These are phyloP conservation scores for Raffaelea arxii DNA, from an alignment of 2,329 filamentous ascomycete species.

Conservation along the genomic window DNA sequence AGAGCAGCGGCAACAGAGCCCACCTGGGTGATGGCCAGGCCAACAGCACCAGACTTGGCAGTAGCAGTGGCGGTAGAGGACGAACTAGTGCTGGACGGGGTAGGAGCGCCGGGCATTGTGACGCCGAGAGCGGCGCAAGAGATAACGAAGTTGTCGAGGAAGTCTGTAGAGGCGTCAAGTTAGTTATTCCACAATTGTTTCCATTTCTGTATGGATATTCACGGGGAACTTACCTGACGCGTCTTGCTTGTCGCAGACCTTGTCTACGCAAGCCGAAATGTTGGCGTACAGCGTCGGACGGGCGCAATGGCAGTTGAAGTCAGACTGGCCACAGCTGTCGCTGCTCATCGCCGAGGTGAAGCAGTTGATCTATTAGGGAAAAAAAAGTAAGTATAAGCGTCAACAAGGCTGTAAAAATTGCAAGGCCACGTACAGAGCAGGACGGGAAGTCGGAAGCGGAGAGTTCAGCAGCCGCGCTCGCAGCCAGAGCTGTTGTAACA, in stretches of 20 bases:
- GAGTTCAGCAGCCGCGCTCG: neutral
- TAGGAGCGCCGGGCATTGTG: neutral
- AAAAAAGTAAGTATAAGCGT: neutral
- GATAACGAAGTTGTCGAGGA: neutral
- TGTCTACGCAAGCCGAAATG: neutral
- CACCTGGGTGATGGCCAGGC: neutral
- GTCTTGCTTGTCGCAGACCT: neutral
- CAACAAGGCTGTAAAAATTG: neutral
- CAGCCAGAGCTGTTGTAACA: neutral
- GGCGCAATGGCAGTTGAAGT: neutral
- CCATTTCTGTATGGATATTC: neutral
- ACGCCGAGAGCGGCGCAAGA: neutral
- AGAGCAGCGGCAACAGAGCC: neutral
- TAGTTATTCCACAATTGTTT: neutral
- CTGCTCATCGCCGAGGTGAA: neutral
- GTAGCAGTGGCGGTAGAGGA: neutral
- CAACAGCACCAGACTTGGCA: neutral
- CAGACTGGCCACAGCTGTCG: neutral
- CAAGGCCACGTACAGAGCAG: neutral
- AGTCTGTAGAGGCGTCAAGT: neutral
- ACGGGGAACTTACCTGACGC: neutral
- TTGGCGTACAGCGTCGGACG: neutral
- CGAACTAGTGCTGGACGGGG: neutral
- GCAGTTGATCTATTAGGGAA: neutral
- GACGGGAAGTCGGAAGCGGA: neutral